Evolutionary conservation across 2,329 filamentous ascomycete species (phyloP), one percentile per base, ranked within the genome.

Genomic region (Didymella lethalis): DNA sequence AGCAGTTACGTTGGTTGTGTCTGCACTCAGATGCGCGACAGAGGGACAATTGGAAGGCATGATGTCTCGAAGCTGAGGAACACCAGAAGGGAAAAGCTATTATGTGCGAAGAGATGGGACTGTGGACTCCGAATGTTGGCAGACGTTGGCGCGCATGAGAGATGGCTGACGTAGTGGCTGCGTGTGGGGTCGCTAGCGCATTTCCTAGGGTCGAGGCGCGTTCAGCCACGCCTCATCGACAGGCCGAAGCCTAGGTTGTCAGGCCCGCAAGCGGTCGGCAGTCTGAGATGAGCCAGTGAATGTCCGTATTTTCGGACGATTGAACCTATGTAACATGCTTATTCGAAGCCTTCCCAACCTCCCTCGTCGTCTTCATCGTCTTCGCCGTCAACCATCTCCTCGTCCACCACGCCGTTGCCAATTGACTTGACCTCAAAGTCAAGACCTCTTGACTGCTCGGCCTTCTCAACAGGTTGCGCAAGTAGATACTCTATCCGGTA

Each of bases 401-500:
- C 75, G n/a, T 69, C 71, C 32, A 78, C 76, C 34, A 70, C 63
- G 32, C 72, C 75, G 28, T 74, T 67, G 65, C 61, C 71, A 63
- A 53, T 71, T 63, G 65, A 67, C 43, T 70, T 70, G 59, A 67
- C 69, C 10, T 68, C 74, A 43, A 77, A 77, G 41, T 74, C 73
- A 28, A 77, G 50, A 32, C 53, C 41, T 44, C 65, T 55, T 8
- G 61, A 55, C 40, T 67, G 68, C 23, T 70, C 70, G 47, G 66
- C 66, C 57, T 69, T 64, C 51, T 68, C 70, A n/a, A 64, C 60
- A 7, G 84, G 83, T 72, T 85, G 84, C 18, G 80, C 81, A 3
- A 90, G 79, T 31, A 97, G 80, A 72, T 96, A 97, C 71, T 96
- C 92, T 53, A 97, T 88, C 76, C 90, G 90, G 79, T 96, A 96